Conservation (phyloP, 192 early-diverging fungal species). For the Coemansia reversa region DNA sequence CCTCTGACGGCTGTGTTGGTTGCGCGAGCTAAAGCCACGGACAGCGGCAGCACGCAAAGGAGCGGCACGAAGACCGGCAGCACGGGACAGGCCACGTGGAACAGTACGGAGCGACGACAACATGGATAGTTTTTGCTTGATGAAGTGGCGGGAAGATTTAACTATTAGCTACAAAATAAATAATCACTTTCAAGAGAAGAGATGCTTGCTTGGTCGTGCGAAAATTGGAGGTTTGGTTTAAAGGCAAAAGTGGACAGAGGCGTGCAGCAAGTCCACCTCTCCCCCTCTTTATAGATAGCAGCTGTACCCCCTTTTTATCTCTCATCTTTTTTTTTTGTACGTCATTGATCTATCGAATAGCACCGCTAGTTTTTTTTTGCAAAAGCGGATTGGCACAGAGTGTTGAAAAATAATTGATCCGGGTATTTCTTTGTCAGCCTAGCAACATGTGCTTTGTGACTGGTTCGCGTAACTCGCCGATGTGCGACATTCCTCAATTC, state of each 20-base stretch:
- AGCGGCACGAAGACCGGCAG: slow-evolving; percentile 2
- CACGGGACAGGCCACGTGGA: slow-evolving; percentile 17
- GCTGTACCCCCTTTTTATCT: slow-evolving; percentile 13
- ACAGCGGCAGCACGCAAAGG: neutral
- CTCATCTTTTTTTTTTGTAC: slow-evolving; percentile 4
- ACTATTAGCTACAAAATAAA: slow-evolving; percentile 5
- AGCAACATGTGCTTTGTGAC: too few species aligned
- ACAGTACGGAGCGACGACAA: slow-evolving; percentile 30
- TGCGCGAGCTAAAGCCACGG: slow-evolving; percentile 30
- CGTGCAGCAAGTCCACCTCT: neutral
- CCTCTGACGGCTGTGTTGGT: slow-evolving; percentile 8
- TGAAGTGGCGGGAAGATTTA: slow-evolving; percentile 2
- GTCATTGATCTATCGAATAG: too few species aligned
- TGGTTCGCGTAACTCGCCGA: too few species aligned
- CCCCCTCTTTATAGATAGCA: neutral
- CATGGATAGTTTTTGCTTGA: slow-evolving; percentile 19
- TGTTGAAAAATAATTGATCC: too few species aligned
- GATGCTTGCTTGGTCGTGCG: too few species aligned
- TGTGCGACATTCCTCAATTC: too few species aligned
- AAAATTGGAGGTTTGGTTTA: neutral
- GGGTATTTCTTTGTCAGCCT: too few species aligned
- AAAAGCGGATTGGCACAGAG: too few species aligned
- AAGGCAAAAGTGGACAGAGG: neutral
- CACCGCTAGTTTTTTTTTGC: too few species aligned
- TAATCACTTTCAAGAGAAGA: too few species aligned